Evolutionary conservation across 345 rosid species (phyloP).

Genomic region (Ceriops zippeliana): DNA sequence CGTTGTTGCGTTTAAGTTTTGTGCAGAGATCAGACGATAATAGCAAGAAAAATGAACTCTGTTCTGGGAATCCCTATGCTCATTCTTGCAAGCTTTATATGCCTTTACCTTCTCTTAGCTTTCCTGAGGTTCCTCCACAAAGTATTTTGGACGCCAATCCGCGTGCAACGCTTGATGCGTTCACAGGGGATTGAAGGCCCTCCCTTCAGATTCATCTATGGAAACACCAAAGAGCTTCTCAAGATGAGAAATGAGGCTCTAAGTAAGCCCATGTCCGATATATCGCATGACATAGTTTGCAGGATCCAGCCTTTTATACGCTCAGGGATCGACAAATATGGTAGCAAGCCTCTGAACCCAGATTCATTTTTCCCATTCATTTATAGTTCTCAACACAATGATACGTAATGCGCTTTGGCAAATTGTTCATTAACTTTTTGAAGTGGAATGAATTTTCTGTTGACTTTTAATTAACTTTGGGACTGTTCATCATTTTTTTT

Average conservation of each 20-base stretch:
- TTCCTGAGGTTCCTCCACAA: conserved; percentile 16
- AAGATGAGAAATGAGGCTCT: conserved; percentile 18
- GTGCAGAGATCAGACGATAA: background rate
- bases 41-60: background rate
- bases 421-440: too few relatives aligned
- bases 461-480: background rate
- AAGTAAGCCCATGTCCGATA: background rate
- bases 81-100: background rate
- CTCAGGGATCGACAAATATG: background rate
- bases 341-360: background rate
- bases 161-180: conserved; percentile 12
- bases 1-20: too few relatives aligned
- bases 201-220: conserved; percentile 34
- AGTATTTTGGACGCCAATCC: conserved; percentile 26
- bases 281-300: background rate
- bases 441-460: background rate
- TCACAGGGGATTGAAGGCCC: conserved; percentile 32
- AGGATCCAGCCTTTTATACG: background rate
- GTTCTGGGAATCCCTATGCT: background rate
- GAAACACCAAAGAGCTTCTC: conserved; percentile 31
- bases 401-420: too few relatives aligned
- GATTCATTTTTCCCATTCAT: background rate
- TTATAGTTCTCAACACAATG: background rate
- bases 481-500: background rate
- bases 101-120: background rate